These are phyloP conservation scores for Saturnispora quitensis DNA, from an alignment of 805 yeast genomes.

Conservation along the genomic window DNA sequence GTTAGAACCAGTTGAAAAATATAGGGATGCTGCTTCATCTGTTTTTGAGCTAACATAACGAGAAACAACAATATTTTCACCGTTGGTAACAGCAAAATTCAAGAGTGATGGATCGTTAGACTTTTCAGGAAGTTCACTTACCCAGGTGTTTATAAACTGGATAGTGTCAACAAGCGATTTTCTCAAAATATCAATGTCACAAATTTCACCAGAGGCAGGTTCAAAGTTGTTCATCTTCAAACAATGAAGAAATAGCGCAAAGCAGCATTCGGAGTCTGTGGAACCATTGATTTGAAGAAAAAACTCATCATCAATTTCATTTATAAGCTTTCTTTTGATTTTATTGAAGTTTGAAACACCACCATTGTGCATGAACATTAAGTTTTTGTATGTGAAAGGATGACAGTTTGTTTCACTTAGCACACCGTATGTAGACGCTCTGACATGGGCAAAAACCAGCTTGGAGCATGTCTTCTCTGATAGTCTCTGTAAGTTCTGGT, in stretches of 20 bases:
- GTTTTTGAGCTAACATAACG: conserved; percentile 81
- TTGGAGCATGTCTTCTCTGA: conserved; percentile 81
- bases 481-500: conserved; percentile 74
- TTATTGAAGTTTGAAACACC: conserved; percentile 64
- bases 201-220: conserved; percentile 32
- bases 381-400: conserved; percentile 79
- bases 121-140: conserved; percentile 40
- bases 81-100: conserved; percentile 94
- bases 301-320: conserved; percentile 70
- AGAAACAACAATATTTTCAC: conserved; percentile 74
- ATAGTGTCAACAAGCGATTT: conserved; percentile 67
- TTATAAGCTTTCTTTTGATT: conserved; percentile 65
- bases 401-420: conserved; percentile 94
- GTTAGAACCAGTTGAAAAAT: conserved; percentile 87
- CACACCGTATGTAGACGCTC: conserved; percentile 95
- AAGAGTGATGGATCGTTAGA: conserved; percentile 67
- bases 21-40: conserved; percentile 94
- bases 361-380: conserved; percentile 98
- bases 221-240: conserved; percentile 68
- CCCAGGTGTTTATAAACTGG: conserved; percentile 71
- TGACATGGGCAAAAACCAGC: conserved; percentile 86
- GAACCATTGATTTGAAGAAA: conserved; percentile 81
- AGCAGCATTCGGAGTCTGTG: conserved; percentile 93
- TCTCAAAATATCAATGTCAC: conserved; percentile 46
- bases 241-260: conserved; percentile 78